Conservation (phyloP, 179 eudicot species). For the Heliamphora pulchella region DNA sequence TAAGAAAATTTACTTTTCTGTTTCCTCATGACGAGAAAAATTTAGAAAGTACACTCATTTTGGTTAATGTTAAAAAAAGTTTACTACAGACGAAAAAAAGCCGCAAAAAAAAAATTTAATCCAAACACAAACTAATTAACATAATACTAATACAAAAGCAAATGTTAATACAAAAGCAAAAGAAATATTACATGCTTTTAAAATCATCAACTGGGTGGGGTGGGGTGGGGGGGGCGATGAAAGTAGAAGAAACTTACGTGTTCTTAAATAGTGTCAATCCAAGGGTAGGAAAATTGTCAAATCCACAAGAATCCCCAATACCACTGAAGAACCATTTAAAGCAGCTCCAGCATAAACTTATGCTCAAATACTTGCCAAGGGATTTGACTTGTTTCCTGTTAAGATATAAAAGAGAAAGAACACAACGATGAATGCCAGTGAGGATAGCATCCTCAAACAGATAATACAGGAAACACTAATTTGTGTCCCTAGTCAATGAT, state of each 20-base stretch:
- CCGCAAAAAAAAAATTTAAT: too few relatives aligned
- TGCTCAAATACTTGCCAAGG: slow-evolving; percentile 88
- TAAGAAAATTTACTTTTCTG: too few relatives aligned
- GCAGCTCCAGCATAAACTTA: slow-evolving; percentile 88
- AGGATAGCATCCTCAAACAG: neutral
- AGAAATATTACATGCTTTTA: neutral
- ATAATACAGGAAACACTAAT: neutral
- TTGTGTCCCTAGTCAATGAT: neutral
- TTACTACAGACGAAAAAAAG: too few relatives aligned
- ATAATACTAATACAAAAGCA: neutral
- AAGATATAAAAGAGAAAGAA: neutral
- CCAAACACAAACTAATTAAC: too few relatives aligned
- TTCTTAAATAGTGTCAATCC: slow-evolving; percentile 79
- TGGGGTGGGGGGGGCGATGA: neutral
- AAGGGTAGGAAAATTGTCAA: slow-evolving; percentile 88
- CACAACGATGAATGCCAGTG: neutral
- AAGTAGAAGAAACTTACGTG: slow-evolving; percentile 49
- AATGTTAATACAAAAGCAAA: too few relatives aligned
- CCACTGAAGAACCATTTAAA: slow-evolving; percentile 99
- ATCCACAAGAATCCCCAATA: slow-evolving; percentile 88
- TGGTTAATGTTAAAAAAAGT: too few relatives aligned
- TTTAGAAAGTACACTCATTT: too few relatives aligned
- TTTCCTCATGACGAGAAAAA: too few relatives aligned
- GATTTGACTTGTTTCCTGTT: slow-evolving; percentile 86
- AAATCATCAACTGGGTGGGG: neutral